phyloP scores from a whole-genome alignment of 1,284 basidiomycete species.

The Paramarasmius palmivorus region DNA sequence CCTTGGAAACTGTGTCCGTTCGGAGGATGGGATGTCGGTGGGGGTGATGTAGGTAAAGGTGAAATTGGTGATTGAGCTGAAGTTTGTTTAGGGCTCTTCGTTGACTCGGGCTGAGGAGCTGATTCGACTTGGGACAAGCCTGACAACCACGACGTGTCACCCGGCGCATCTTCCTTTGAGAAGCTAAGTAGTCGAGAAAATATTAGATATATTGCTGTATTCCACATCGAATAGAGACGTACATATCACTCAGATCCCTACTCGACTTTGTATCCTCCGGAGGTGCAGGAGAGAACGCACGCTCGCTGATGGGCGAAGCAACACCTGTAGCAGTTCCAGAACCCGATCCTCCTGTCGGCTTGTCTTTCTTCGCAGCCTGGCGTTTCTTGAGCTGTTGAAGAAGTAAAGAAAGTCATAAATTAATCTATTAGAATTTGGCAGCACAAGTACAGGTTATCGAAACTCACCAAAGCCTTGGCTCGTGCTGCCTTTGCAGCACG shows the following conservation, averaged over 20 bases:
- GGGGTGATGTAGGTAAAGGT: neutral
- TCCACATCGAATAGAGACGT: conserved; percentile 27
- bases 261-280: conserved; percentile 39
- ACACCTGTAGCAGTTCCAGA: conserved; percentile 26
- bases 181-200: neutral
- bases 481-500: conserved; percentile 78
- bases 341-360: conserved; percentile 25
- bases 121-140: neutral
- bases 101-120: neutral
- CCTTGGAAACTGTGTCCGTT: neutral
- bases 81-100: neutral
- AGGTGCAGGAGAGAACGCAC: conserved; percentile 52
- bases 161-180: conserved; percentile 2
- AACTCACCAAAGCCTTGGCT: conserved; percentile 71
- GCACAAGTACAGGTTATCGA: conserved; percentile 15
- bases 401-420: conserved; percentile 15
- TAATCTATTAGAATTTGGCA: neutral
- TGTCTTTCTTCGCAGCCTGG: conserved; percentile 62
- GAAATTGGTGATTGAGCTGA: neutral
- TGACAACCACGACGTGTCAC: conserved; percentile 9
- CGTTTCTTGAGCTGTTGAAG: conserved; percentile 66
- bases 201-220: neutral
- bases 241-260: conserved; percentile 54
- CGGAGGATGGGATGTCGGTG: neutral
- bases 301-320: conserved; percentile 34